Evolutionary conservation across 139 green algal genomes (phyloP).

Genomic region (Coelastrella sp.): DNA sequence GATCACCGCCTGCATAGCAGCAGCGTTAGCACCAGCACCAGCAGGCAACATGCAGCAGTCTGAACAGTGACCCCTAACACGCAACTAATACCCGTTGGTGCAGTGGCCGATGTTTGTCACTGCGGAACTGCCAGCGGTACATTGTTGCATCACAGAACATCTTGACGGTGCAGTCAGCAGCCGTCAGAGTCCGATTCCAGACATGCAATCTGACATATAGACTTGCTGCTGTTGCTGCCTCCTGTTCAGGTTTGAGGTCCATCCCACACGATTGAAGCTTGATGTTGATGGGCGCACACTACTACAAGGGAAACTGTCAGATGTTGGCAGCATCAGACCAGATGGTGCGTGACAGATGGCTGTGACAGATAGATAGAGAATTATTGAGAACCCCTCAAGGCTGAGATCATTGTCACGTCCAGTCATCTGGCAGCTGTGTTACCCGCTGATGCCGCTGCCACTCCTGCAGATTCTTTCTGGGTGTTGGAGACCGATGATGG

Average conservation of each 20-base stretch:
- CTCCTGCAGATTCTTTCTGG: slow-evolving; percentile 44
- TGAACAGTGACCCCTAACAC: too few species aligned
- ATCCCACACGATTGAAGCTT: slow-evolving; percentile 54
- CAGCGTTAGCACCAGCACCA: too few species aligned
- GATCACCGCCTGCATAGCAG: too few species aligned
- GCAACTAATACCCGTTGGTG: too few species aligned
- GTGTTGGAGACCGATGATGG: slow-evolving; percentile 52
- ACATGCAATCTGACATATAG: too few species aligned
- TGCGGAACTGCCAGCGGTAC: not conserved
- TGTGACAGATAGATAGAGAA: not conserved
- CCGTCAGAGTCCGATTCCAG: too few species aligned
- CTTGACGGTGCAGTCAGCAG: too few species aligned
- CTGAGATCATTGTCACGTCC: not conserved
- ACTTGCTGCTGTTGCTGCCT: not conserved
- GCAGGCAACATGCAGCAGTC: too few species aligned
- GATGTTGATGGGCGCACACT: slow-evolving; percentile 25
- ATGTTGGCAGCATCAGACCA: slow-evolving; percentile 39
- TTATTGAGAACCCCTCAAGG: too few species aligned
- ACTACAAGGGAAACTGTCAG: slow-evolving; percentile 52
- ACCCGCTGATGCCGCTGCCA: not conserved
- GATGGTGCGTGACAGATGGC: slow-evolving; percentile 42
- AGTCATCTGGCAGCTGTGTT: not conserved
- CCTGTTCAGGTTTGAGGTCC: slow-evolving; percentile 50
- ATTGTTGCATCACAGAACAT: too few species aligned
- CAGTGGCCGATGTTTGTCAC: too few species aligned